Evolutionary conservation across 306 rosid genomes (phyloP), one percentile per base, ranked within the genome.

Genomic region (Casuarina equisetifolia): DNA sequence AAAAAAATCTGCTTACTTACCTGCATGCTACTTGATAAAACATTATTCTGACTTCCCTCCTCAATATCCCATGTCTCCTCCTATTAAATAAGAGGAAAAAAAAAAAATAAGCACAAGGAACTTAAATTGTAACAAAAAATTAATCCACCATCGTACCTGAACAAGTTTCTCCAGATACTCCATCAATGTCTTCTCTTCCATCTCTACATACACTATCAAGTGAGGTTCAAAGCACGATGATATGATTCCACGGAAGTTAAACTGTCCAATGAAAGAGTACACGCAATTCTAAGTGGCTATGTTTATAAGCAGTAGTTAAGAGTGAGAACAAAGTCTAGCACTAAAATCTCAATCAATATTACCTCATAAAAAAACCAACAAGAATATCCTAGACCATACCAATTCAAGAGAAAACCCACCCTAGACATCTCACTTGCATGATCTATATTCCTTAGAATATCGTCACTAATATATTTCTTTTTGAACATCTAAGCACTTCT

Each of bases 221-320:
- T 95, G 99, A 81, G 96, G 97, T 82, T 95, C 99, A 84, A 95
- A 95, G 90, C 97, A 92, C 82, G 99, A 95, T 79, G 99, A 95
- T 85, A 95, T 85, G 79, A 95, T 95, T 80, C 99, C 99, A 58
- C 97, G 97, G 76, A 95, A 95, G 89, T 95, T 95, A 91, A 95
- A 95, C 99, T 95, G 97, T 79, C 88, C 87, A 88, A 90, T 83
- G 57, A 86, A 86, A 79, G 78, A 76, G 3, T 64, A 42, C 49
- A 80, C 32, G 59, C 66, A 42, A 72, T 75, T 81, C 76, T 78
- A 77, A 86, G 86, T 73, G 57, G 44, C 43, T 48, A 75, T 70
- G 19, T 51, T 66, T 82, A 49, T 81, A 17, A 67, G 76, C 74
- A 72, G 51, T 51, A 61, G 67, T 59, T 69, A 80, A 67, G 61